These are phyloP conservation scores for Garcia nutans DNA, from an alignment of 345 rosid species.

Conservation along the genomic window DNA sequence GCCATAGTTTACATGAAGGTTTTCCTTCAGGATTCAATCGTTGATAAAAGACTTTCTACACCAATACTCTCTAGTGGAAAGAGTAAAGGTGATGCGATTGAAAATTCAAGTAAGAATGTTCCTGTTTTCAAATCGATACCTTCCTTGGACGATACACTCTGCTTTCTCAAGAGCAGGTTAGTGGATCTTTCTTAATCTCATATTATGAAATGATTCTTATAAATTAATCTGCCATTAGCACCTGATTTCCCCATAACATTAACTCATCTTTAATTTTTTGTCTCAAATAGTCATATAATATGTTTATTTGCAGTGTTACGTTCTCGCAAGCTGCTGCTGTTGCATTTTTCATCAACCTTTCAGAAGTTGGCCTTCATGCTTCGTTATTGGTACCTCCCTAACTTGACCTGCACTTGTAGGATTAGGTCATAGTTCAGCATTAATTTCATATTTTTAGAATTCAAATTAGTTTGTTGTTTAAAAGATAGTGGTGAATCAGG, in stretches of 20 bases:
- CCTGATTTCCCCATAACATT: background rate
- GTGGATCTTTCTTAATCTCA: background rate
- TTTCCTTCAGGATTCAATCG: conserved; percentile 64
- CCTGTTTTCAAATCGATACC: conserved; percentile 43
- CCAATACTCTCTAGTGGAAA: conserved; percentile 47
- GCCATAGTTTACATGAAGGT: conserved; percentile 58
- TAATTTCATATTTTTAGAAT: too few relatives aligned
- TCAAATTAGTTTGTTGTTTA: background rate
- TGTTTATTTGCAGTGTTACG: conserved; percentile 49
- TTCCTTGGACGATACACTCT: conserved; percentile 50
- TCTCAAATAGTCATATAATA: background rate
- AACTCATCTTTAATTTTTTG: background rate
- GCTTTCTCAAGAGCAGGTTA: conserved; percentile 70
- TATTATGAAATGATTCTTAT: background rate
- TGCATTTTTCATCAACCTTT: conserved; percentile 66
- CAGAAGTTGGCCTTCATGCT: conserved; percentile 74
- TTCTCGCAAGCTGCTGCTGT: conserved; percentile 73
- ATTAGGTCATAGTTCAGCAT: too few relatives aligned
- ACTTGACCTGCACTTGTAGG: background rate
- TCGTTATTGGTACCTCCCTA: conserved; percentile 57
- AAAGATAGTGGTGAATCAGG: background rate
- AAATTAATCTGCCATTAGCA: background rate
- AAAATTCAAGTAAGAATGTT: conserved; percentile 21
- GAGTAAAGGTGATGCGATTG: conserved; percentile 20
- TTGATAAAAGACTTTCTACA: conserved; percentile 27